Base-by-base conservation (phyloP, 2,329 filamentous ascomycete species). In the Bipolaris oryzae region DNA sequence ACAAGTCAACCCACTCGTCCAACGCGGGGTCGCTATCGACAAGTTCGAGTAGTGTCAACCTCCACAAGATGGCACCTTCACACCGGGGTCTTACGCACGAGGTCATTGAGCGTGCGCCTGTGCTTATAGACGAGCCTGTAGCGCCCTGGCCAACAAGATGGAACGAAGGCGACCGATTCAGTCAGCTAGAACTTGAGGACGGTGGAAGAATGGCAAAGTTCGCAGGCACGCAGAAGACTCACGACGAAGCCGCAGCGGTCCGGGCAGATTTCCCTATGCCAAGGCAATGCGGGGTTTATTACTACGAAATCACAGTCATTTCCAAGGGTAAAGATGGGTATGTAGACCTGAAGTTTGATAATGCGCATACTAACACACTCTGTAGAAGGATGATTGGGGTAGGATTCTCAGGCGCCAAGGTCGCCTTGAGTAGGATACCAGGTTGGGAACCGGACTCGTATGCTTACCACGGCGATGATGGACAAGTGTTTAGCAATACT, bases 271-370 rank as follows among this genome's bases (percentile, higher is more conserved):
- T 92, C 73, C 85, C 88, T 46, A 97, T 98, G 87, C 92, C 95
- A 3, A 83, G 87, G 34, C 89, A 96, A 70, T 95, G 91, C 64
- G 95, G 95, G 1, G 89, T 99, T 57, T 99, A 96, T 76, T 99
- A 99, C 75, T 99, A 87, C 71, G 95, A 99, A 69, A 81, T 87
- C 33, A 85, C 84, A 7, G 84, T 91, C 45, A 74, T 88, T 48
- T 85, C 86, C 7, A 86, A 87, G 68, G 85, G 85, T 49, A 87
- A 88, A 71, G 88, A 90, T 67, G 86, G 85, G 86, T 87, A 80
- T 62, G 83, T 60, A 28, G 69, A 64, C 20, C 76, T 78, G 69
- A 75, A 78, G 25, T 13, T 10, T 31, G 21, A 16, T 10, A 33
- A 53, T 45, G 21, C 35, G 47, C 35, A 50, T 38, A 57, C 69